phyloP scores from a whole-genome alignment of 768 basidiomycete species.

The Amanita polypyramis region DNA sequence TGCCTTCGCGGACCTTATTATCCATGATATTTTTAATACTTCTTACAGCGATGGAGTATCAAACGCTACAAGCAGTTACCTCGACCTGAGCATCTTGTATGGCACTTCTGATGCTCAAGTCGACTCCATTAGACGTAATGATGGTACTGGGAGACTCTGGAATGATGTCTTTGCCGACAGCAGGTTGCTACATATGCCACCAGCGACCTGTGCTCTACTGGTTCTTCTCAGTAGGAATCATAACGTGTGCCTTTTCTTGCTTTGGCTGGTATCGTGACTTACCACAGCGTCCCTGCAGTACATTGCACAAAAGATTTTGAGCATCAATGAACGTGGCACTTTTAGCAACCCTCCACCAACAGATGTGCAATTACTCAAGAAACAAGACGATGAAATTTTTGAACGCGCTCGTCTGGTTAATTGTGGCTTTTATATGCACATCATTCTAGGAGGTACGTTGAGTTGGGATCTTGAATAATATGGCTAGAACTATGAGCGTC shows the following conservation, averaged over 20 bases:
- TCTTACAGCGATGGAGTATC: constrained; percentile 33
- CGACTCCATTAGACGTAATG: constrained; percentile 42
- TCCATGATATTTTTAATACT: constrained; percentile 62
- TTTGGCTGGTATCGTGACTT: neutral
- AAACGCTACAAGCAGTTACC: constrained; percentile 63
- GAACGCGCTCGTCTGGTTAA: constrained; percentile 65
- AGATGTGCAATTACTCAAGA: constrained; percentile 16
- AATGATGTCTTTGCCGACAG: constrained; percentile 63
- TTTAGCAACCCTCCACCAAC: constrained; percentile 22
- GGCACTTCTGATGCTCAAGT: constrained; percentile 42
- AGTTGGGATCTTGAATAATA: neutral
- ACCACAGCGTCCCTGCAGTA: constrained; percentile 31
- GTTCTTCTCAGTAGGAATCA: constrained; percentile 67
- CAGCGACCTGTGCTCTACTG: constrained; percentile 54
- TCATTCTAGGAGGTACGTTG: constrained; percentile 43
- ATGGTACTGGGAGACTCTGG: constrained; percentile 59
- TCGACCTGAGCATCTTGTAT: constrained; percentile 69
- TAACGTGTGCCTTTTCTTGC: constrained; percentile 35
- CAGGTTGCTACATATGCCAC: constrained; percentile 63
- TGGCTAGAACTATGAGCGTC: neutral
- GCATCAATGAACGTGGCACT: constrained; percentile 55
- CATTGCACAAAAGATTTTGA: constrained; percentile 53
- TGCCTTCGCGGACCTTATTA: constrained; percentile 69
- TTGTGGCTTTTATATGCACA: constrained; percentile 60
- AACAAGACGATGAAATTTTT: constrained; percentile 73